A percentile compares a stretch with the other conserved stretches of the same genome.
These are phyloP conservation scores for Boletellus emodensis DNA, from an alignment of 768 basidiomycete species.

Conservation along the genomic window DNA sequence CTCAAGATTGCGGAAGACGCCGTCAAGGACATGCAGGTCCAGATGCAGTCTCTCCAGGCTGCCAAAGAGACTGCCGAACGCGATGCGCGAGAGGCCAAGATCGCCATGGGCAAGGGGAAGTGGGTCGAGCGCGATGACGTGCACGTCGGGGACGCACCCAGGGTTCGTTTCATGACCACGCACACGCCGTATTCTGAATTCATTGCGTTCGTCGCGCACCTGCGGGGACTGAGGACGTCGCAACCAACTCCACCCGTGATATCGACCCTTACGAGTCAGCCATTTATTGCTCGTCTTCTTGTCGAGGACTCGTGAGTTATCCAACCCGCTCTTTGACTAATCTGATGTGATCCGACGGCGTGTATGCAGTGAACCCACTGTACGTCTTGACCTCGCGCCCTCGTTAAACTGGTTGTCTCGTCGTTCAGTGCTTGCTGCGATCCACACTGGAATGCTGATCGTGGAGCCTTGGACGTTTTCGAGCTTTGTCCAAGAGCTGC, in stretches of 20 bases:
- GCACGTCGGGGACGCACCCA: constrained; percentile 27
- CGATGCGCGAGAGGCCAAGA: constrained; percentile 46
- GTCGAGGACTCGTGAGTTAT: constrained; percentile 80
- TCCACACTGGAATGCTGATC: constrained; percentile 80
- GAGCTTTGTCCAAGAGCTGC: constrained; percentile 54
- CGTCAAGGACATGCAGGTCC: constrained; percentile 76
- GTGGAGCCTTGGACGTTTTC: constrained; percentile 79
- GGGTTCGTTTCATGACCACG: constrained; percentile 52
- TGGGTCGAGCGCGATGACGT: constrained; percentile 46
- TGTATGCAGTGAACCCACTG: constrained; percentile 69
- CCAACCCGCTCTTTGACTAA: neutral
- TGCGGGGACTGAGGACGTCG: constrained; percentile 63
- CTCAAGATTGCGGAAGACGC: constrained; percentile 83
- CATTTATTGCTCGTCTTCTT: constrained; percentile 72
- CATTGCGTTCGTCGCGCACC: constrained; percentile 67
- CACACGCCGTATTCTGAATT: constrained; percentile 83
- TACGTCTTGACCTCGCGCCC: constrained; percentile 90
- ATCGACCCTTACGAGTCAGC: constrained; percentile 67
- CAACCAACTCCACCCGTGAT: constrained; percentile 62
- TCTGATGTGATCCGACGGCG: constrained; percentile 7
- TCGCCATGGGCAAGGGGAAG: constrained; percentile 64
- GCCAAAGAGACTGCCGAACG: constrained; percentile 63
- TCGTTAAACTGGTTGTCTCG: constrained; percentile 93
- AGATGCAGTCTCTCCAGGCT: constrained; percentile 71
- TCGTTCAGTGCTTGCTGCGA: constrained; percentile 76